phyloP scores from a whole-genome alignment of 768 basidiomycete genomes.

The Galerina marginata region DNA sequence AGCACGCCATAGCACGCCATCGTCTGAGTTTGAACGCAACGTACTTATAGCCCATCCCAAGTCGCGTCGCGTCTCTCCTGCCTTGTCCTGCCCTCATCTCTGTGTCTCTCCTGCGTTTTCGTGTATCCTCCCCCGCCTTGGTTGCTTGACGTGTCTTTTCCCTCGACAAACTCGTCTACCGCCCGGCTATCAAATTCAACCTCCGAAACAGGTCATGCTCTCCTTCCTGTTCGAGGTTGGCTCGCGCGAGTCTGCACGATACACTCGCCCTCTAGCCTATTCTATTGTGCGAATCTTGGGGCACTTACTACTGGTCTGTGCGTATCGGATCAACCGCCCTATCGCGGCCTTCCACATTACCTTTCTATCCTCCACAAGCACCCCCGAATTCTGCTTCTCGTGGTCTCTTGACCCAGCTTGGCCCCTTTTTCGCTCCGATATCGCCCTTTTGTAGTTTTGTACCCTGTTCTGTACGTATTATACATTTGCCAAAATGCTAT shows the following conservation, averaged over 20 bases:
- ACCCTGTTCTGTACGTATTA: conserved; percentile 27
- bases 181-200: conserved; percentile 27
- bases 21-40: conserved; percentile 44
- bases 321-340: conserved; percentile 20
- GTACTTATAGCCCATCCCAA: conserved; percentile 31
- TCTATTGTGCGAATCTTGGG: conserved; percentile 23
- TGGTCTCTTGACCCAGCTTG: not conserved
- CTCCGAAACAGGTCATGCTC: conserved; percentile 28
- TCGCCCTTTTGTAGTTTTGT: conserved; percentile 15
- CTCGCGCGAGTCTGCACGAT: not conserved
- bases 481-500: conserved; percentile 25
- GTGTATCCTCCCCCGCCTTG: not conserved
- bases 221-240: not conserved
- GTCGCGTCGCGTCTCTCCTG: conserved; percentile 19
- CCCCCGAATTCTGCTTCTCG: conserved; percentile 1
- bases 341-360: conserved; percentile 7
- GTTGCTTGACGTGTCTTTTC: conserved; percentile 8
- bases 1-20: conserved; percentile 51
- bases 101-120: conserved; percentile 5
- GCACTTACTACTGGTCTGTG: not conserved
- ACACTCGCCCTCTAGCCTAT: conserved; percentile 1
- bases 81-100: conserved; percentile 11
- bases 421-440: conserved; percentile 4
- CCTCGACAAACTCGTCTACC: conserved; percentile 1
- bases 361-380: conserved; percentile 2